phyloP scores from a whole-genome alignment of 495 filamentous ascomycete species.

The Penicillium canescens region DNA sequence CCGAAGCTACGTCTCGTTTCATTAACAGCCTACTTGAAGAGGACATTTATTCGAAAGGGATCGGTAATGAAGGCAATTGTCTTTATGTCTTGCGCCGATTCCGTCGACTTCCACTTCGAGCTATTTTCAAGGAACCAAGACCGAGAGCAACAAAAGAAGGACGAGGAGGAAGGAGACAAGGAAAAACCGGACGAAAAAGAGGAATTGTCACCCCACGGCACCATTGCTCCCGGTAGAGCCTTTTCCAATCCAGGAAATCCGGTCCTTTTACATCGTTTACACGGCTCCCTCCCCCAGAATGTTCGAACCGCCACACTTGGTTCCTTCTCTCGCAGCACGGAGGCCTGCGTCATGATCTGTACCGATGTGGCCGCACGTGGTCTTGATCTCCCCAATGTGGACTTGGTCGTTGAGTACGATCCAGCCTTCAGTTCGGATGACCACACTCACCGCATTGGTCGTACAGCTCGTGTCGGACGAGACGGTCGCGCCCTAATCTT shows the following conservation, averaged over 20 bases:
- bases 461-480: conserved; percentile 89
- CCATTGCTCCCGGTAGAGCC: conserved; percentile 49
- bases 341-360: conserved; percentile 80
- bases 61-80: conserved; percentile 93
- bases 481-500: conserved; percentile 87
- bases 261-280: conserved; percentile 79
- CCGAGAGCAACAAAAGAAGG: conserved; percentile 26
- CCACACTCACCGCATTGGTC: conserved; percentile 90
- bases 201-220: conserved; percentile 42
- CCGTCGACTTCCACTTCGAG: conserved; percentile 94
- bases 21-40: conserved; percentile 77
- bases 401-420: conserved; percentile 92
- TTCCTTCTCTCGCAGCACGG: conserved; percentile 63
- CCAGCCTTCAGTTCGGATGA: conserved; percentile 88
- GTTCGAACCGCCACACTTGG: conserved; percentile 81
- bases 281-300: conserved; percentile 89
- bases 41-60: conserved; percentile 80
- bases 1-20: conserved; percentile 89
- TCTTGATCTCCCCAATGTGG: conserved; percentile 90
- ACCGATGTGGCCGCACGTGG: conserved; percentile 95
- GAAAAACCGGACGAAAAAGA: conserved; percentile 21
- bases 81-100: conserved; percentile 95
- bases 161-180: conserved; percentile 24
- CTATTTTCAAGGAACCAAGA: conserved; percentile 63
- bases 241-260: conserved; percentile 53